Evolutionary conservation across 1,284 basidiomycete genomes (phyloP).

Genomic region (Leccinum pseudoinsigne): DNA sequence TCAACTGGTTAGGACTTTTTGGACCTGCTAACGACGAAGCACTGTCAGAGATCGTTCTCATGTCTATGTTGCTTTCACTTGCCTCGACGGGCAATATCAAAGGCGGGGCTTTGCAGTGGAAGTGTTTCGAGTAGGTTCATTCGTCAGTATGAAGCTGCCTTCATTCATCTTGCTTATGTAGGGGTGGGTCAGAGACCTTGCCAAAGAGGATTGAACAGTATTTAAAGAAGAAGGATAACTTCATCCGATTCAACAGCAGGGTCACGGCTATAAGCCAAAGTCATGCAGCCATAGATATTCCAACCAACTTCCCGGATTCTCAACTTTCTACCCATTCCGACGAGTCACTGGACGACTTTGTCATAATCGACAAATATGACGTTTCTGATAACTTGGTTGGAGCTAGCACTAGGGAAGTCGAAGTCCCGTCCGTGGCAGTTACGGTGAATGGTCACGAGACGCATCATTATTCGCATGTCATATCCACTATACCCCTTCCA

Average conservation of each 20-base stretch:
- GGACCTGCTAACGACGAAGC: background rate
- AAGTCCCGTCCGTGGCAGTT: constrained; percentile 4
- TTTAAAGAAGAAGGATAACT: background rate
- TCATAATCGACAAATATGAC: background rate
- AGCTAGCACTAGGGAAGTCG: background rate
- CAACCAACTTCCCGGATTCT: background rate
- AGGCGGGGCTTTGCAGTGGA: constrained; percentile 13
- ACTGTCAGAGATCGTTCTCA: constrained; percentile 2
- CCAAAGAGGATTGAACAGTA: background rate
- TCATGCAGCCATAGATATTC: background rate
- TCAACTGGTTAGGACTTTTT: constrained; percentile 26
- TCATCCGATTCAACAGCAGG: background rate
- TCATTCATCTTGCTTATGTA: background rate
- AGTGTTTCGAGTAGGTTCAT: constrained; percentile 4
- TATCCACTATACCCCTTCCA: constrained; percentile 20
- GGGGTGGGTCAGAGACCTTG: constrained; percentile 13
- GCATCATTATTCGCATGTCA: constrained; percentile 16
- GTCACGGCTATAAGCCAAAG: background rate
- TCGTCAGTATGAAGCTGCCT: background rate
- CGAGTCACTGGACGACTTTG: background rate
- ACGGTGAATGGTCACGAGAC: constrained; percentile 10
- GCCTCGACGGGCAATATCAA: background rate
- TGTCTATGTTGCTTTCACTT: background rate
- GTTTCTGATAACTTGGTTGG: background rate
- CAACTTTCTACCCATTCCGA: background rate